phyloP scores from a whole-genome alignment of 768 basidiomycete genomes.

The Suillus hirtellus region DNA sequence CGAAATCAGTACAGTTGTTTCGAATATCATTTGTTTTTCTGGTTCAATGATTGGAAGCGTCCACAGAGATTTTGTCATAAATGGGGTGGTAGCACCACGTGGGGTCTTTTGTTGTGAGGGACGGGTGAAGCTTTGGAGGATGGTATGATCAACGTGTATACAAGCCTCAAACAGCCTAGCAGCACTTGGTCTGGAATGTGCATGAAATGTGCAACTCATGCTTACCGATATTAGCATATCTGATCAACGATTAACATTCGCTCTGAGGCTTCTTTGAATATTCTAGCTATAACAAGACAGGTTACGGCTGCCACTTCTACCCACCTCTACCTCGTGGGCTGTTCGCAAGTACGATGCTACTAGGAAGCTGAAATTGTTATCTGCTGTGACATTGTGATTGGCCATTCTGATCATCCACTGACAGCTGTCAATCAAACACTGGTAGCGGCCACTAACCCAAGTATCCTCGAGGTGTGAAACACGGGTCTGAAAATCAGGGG shows the following conservation, averaged over 20 bases:
- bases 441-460: not conserved
- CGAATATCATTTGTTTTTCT: not conserved
- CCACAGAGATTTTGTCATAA: not conserved
- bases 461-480: constrained; percentile 3
- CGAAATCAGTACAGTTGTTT: not conserved
- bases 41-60: not conserved
- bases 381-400: not conserved
- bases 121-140: not conserved
- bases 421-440: not conserved
- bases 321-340: not conserved
- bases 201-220: not conserved
- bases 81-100: not conserved
- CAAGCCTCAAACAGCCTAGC: not conserved
- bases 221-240: not conserved
- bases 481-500: not conserved
- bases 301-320: not conserved
- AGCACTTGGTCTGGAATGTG: not conserved
- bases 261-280: not conserved
- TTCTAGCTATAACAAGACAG: not conserved
- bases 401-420: not conserved
- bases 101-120: not conserved
- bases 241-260: not conserved
- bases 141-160: not conserved
- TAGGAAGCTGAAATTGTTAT: not conserved
- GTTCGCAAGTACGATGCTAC: not conserved